Evolutionary conservation across 345 rosid genomes (phyloP).

Genomic region (Ceriops tagal): DNA sequence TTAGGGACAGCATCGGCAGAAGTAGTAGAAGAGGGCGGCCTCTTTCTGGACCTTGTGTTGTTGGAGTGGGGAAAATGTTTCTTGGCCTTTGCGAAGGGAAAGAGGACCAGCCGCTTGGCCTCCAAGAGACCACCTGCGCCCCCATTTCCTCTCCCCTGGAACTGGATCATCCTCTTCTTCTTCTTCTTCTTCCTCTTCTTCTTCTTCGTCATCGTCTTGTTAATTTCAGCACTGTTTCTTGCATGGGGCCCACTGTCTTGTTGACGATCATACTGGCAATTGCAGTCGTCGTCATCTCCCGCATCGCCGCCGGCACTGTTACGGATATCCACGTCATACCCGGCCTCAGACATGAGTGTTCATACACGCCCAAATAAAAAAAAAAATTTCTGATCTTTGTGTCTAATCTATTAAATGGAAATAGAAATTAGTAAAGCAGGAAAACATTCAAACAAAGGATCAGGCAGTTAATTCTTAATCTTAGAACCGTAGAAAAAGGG

Average conservation of each 20-base stretch:
- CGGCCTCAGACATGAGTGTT: too few species aligned
- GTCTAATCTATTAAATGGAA: too few species aligned
- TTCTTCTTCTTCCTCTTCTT: background rate
- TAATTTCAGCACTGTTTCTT: background rate
- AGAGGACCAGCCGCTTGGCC: slow-evolving; percentile 17
- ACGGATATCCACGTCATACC: too few species aligned
- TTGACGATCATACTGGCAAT: background rate
- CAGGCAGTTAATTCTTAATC: too few species aligned
- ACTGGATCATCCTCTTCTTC: background rate
- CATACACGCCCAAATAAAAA: too few species aligned
- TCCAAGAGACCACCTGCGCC: slow-evolving; percentile 1
- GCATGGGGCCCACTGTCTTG: slow-evolving; percentile 10
- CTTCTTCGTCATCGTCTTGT: background rate
- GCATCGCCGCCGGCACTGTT: background rate
- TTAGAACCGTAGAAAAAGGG: too few species aligned
- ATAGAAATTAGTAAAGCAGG: too few species aligned
- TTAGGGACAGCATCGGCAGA: background rate
- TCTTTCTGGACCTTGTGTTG: background rate
- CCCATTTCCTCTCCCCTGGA: background rate
- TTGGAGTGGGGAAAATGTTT: background rate
- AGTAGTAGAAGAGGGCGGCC: slow-evolving; percentile 2
- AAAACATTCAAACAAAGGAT: too few species aligned
- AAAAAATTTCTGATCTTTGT: too few species aligned
- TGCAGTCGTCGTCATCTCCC: background rate
- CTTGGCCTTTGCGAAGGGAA: slow-evolving; percentile 18